phyloP scores from a whole-genome alignment of 1,284 basidiomycete species.

The Malassezia restricta region DNA sequence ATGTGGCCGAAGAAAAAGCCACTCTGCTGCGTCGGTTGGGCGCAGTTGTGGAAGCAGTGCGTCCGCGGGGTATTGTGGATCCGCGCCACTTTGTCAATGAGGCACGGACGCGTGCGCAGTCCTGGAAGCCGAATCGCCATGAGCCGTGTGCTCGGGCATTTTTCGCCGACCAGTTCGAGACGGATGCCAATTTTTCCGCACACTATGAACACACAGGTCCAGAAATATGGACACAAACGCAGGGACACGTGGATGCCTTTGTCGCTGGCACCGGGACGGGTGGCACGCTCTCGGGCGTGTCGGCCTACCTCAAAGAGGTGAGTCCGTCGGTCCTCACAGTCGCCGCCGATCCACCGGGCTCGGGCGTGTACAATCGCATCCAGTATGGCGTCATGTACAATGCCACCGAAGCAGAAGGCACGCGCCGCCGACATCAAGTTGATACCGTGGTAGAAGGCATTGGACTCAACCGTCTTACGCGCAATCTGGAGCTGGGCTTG shows the following conservation, averaged over 20 bases:
- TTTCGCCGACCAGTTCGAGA: conserved; percentile 77
- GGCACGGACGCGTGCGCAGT: conserved; percentile 29
- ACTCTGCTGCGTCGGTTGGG: conserved; percentile 71
- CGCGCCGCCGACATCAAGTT: conserved; percentile 71
- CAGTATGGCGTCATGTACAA: conserved; percentile 78
- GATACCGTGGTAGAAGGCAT: conserved; percentile 53
- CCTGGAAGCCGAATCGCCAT: conserved; percentile 14
- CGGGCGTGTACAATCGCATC: conserved; percentile 80
- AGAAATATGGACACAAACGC: conserved; percentile 87
- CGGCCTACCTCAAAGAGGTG: conserved; percentile 58
- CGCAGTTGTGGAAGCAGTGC: conserved; percentile 63
- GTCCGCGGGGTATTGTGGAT: conserved; percentile 42
- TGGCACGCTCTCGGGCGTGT: conserved; percentile 80
- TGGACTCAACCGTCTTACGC: conserved; percentile 50
- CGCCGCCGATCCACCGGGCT: conserved; percentile 83
- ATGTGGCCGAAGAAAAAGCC: conserved; percentile 74
- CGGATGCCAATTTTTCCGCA: conserved; percentile 74
- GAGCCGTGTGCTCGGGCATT: conserved; percentile 41
- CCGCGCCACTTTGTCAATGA: conserved; percentile 44
- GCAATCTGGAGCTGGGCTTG: conserved; percentile 35
- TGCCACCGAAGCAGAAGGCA: conserved; percentile 79
- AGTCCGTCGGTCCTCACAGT: conserved; percentile 45
- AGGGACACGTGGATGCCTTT: conserved; percentile 69
- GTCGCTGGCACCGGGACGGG: conserved; percentile 95
- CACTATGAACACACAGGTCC: conserved; percentile 84